Evolutionary conservation across 345 rosid species (phyloP).

Genomic region (Garcia nutans): DNA sequence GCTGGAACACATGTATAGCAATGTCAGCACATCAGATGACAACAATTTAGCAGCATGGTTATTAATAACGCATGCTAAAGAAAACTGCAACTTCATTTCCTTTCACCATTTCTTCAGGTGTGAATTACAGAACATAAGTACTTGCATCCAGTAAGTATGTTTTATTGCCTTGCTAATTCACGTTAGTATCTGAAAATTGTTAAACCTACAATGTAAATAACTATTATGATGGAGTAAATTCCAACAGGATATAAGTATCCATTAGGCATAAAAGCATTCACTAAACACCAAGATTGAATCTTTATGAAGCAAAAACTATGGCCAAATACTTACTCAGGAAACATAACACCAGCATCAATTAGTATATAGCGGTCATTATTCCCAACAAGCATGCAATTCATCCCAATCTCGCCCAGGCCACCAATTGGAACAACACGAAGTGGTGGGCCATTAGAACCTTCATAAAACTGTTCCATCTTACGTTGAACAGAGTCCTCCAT

Average conservation of each 20-base stretch:
- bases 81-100: conserved; percentile 1
- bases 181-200: conserved; percentile 5
- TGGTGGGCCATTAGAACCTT: conserved; percentile 90
- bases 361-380: conserved; percentile 86
- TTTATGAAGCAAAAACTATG: not conserved
- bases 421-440: conserved; percentile 95
- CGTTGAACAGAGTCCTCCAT: conserved; percentile 97
- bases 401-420: conserved; percentile 97
- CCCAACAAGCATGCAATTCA: conserved; percentile 99
- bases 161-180: not conserved
- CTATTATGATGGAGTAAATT: not conserved
- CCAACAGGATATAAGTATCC: not conserved
- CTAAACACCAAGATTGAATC: conserved; percentile 9
- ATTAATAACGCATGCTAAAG: not conserved
- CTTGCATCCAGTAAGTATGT: not conserved
- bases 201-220: not conserved
- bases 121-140: not conserved
- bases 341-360: conserved; percentile 95
- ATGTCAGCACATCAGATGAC: conserved; percentile 12
- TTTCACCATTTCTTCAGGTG: not conserved
- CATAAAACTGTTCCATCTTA: conserved; percentile 94
- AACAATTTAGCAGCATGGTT: conserved; percentile 5
- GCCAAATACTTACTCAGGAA: conserved; percentile 79
- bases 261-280: conserved; percentile 14
- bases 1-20: conserved; percentile 44